Evolutionary conservation across 1,139 yeast genomes (phyloP).

Genomic region (Taphrina wiesneri): DNA sequence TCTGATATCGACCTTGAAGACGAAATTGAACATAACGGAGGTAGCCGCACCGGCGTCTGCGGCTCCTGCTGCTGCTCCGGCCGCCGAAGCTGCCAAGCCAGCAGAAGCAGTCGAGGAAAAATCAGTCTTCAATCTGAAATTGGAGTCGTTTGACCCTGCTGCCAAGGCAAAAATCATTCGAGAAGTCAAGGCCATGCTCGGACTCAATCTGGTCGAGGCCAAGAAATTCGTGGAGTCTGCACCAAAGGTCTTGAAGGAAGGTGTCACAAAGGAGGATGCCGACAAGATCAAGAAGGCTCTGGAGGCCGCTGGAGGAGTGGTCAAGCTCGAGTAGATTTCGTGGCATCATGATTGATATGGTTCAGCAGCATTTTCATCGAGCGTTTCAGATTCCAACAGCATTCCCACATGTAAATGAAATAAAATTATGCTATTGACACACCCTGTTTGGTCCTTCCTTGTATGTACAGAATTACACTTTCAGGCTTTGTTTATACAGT

Average conservation of each 20-base stretch:
- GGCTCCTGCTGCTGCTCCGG: constrained; percentile 65
- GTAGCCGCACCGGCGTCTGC: constrained; percentile 79
- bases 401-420: background rate
- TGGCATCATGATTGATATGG: constrained; percentile 23
- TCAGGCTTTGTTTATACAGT: constrained; percentile 17
- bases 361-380: background rate
- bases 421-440: background rate
- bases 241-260: constrained; percentile 87
- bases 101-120: constrained; percentile 83
- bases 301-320: constrained; percentile 94
- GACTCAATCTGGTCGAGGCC: constrained; percentile 90
- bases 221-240: constrained; percentile 98
- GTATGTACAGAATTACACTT: background rate
- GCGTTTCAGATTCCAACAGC: background rate
- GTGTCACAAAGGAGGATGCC: constrained; percentile 84
- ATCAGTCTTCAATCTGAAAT: constrained; percentile 86
- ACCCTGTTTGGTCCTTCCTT: background rate
- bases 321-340: constrained; percentile 66
- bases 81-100: constrained; percentile 71
- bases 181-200: constrained; percentile 90
- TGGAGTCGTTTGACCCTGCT: constrained; percentile 91
- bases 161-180: constrained; percentile 96
- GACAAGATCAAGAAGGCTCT: constrained; percentile 88
- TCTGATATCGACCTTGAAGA: constrained; percentile 78
- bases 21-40: constrained; percentile 87